Base-by-base conservation (phyloP, 2,329 filamentous ascomycete genomes). In the Aspergillus piperis region DNA sequence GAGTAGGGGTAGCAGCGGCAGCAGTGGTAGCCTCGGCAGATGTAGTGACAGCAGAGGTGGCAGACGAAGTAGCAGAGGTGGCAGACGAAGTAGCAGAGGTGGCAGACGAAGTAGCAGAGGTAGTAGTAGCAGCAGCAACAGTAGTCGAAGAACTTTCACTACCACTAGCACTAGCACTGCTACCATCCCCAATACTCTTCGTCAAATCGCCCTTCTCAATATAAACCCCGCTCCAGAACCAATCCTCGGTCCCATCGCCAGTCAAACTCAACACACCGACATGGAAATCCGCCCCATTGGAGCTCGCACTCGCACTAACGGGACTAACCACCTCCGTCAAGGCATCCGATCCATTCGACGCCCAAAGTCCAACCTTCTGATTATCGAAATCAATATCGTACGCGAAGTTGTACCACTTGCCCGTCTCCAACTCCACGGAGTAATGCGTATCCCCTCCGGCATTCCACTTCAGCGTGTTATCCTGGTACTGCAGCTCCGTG, bases 381-480 rank as follows among this genome's bases (percentile, higher is more conserved):
- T 79, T 82, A 15, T 75, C 76, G 68, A 91, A 92, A 78, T 91
- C 84, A 62, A 90, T 89, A 72, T 87, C 88, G 69, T 90, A 91
- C 51, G 88, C 89, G 68, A 90, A 82, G 71, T 92, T 92, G 74
- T 91, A 88, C 89, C 89, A 91, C 10, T 87, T 84, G 42, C 82
- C 85, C 1, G 88, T 80, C 56, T 80, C 80, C 73, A 88, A 87
- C 62, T 84, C 79, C 1, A 82, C 88, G 91, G 67, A 30, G 27
- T 30, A 30, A 30, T 89, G 78, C 53, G 82, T 83, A 66, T 82
- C 77, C 15, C 86, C 83, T 61, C 81, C 80, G 8, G 86, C 85
- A 74, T 86, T 84, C 87, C 88, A 91, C 66, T 86, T 84, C 64
- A 91, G 79, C 65, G 83, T 82, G 30, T 79, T 78, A 61, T 82